Percentiles rank a stretch among this genome's conserved stretches.
Evolutionary conservation across 371 early-diverging fungal species (phyloP).

Genomic region (Circinella umbellata): DNA sequence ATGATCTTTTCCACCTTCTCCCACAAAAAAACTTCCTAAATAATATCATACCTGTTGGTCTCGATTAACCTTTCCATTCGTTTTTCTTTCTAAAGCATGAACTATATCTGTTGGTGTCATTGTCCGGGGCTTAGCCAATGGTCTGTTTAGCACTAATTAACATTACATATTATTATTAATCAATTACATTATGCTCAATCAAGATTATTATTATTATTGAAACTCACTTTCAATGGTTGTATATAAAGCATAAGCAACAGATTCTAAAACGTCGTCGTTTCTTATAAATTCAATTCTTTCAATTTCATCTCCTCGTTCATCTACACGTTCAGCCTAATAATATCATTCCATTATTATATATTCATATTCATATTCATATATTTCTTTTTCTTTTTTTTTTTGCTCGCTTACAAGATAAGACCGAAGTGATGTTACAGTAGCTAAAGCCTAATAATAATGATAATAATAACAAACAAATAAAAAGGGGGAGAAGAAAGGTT

Average conservation of each 20-base stretch:
- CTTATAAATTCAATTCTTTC: conserved; percentile 28
- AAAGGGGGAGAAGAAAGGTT: not conserved
- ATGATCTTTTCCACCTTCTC: not conserved
- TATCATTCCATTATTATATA: not conserved
- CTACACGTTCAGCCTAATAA: conserved; percentile 53
- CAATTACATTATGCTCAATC: no score
- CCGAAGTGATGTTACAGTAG: conserved; percentile 54
- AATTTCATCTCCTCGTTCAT: conserved; percentile 56
- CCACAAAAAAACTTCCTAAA: not conserved
- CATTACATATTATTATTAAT: not conserved
- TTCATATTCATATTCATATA: no score
- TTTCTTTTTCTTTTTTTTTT: no score
- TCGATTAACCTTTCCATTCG: conserved; percentile 46
- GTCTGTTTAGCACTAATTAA: conserved; percentile 37
- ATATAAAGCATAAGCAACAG: conserved; percentile 57
- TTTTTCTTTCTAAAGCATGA: conserved; percentile 46
- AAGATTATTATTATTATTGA: no score
- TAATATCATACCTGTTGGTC: conserved; percentile 43
- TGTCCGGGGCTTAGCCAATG: conserved; percentile 41
- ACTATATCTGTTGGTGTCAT: conserved; percentile 47
- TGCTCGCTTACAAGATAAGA: conserved; percentile 46
- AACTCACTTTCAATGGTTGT: conserved; percentile 52
- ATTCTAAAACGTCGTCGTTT: conserved; percentile 48
- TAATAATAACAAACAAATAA: not conserved
- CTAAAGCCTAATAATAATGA: conserved; percentile 49